Evolutionary conservation across 108 stramenopile genomes (phyloP).

Genomic region (Mediolabrus comicus): DNA sequence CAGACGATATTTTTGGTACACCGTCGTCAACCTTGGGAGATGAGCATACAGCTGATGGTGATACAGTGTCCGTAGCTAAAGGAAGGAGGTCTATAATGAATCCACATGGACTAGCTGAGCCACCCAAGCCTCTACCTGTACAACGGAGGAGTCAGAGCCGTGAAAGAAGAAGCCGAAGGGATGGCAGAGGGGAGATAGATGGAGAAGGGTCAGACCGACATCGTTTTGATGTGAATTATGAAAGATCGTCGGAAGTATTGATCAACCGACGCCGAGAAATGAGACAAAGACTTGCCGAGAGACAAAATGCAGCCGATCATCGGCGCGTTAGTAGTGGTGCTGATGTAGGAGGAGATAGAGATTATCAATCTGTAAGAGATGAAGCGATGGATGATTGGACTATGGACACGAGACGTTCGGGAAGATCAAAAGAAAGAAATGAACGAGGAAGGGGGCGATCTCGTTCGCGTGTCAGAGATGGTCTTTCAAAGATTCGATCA

Average conservation of each 20-base stretch:
- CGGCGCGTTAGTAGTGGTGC: not conserved
- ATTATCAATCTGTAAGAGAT: conserved; percentile 12
- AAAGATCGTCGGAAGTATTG: conserved; percentile 18
- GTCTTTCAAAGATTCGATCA: conserved; percentile 39
- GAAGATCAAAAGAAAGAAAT: not conserved
- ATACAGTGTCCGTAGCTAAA: not conserved
- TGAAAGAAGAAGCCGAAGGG: conserved; percentile 2
- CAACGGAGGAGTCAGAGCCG: conserved; percentile 39
- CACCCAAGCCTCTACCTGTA: conserved; percentile 12
- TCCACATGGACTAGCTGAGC: conserved; percentile 27
- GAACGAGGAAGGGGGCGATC: conserved; percentile 26
- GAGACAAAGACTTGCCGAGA: conserved; percentile 34
- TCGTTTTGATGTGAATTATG: not conserved
- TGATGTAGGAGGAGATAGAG: not conserved
- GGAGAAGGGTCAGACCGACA: not conserved
- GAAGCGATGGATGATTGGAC: conserved; percentile 16
- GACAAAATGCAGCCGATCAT: conserved; percentile 19
- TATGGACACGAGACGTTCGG: not conserved
- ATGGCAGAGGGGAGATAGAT: not conserved
- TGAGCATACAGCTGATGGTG: conserved; percentile 4
- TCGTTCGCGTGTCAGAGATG: conserved; percentile 34
- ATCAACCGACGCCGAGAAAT: conserved; percentile 38
- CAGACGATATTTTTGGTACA: conserved; percentile 24
- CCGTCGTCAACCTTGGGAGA: conserved; percentile 1
- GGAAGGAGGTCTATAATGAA: conserved; percentile 29